These are phyloP conservation scores for Schizonepeta tenuifolia DNA, from an alignment of 257 asterid species.

Conservation along the genomic window DNA sequence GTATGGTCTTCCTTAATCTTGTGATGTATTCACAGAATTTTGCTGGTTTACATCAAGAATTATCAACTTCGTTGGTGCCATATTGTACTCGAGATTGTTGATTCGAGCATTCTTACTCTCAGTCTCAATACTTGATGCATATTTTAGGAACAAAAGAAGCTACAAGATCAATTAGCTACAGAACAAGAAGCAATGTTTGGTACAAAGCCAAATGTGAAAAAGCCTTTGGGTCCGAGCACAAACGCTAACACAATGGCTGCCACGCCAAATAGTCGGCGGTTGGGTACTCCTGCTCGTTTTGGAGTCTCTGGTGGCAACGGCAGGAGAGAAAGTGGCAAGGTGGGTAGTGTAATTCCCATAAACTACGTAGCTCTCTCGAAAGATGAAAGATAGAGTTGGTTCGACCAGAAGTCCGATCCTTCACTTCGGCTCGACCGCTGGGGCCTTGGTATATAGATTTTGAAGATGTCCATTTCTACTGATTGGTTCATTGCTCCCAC, in stretches of 20 bases:
- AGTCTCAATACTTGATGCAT: neutral
- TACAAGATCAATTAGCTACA: constrained; percentile 66
- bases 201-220: constrained; percentile 57
- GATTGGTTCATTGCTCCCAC: constrained; percentile 4
- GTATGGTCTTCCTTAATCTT: constrained; percentile 40
- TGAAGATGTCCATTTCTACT: constrained; percentile 19
- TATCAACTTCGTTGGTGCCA: neutral
- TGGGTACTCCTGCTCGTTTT: constrained; percentile 50
- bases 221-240: constrained; percentile 63
- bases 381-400: constrained; percentile 49
- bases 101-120: neutral
- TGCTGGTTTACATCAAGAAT: neutral
- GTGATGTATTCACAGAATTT: constrained; percentile 5
- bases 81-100: neutral
- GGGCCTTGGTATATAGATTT: constrained; percentile 29
- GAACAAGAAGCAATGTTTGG: constrained; percentile 73
- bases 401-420: constrained; percentile 13
- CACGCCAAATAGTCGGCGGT: constrained; percentile 64
- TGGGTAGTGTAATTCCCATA: constrained; percentile 50
- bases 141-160: constrained; percentile 72
- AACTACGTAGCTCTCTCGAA: constrained; percentile 78
- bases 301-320: constrained; percentile 52
- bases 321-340: constrained; percentile 59
- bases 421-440: constrained; percentile 8
- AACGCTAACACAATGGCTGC: constrained; percentile 49